Evolutionary conservation across 192 early-diverging fungal species (phyloP), one percentile per base, ranked within the genome.

Genomic region (Paraglomus brasilianum): DNA sequence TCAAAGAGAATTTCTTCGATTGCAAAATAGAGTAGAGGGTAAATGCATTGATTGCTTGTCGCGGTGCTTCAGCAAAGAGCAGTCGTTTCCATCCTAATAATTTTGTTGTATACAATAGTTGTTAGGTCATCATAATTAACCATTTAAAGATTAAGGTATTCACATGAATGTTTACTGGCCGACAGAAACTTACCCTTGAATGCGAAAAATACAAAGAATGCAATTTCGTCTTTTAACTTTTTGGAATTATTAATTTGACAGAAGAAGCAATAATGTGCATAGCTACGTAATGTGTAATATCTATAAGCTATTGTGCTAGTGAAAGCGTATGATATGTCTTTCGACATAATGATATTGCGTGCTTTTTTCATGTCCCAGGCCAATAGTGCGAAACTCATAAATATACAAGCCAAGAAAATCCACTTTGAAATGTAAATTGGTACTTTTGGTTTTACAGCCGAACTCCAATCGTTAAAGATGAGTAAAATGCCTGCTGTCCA

Each of bases 191-290:
- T 81, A 87, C 91, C 88, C 77, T 89, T 86, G 65, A 94, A 87
- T n/a, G 82, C 80, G 75, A 94, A 94, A 70, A 90, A 95, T n/a
- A 91, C 87, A 78, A 84, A 94, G 71, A 93, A 94, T 7, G 92
- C 90, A 3, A 93, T 22, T 2, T 82, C 72, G 53, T 95, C 93
- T 19, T 80, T 80, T 8, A 63, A 59, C 75, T 82, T 89, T n/a
- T 74, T 83, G 3, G 86, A 84, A 49, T 82, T 78, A 49, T 92
- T 78, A 59, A 95, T 88, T 46, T 88, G 80, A 5, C 73, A 51
- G 72, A 95, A 95, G 47, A 95, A 82, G 77, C 93, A 95, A 66
- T 84, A 95, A 79, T 94, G 87, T 11, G 87, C 72, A 74, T 92
- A 94, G 11, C 84, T 88, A 36, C 82, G 79, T 42, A 93, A 69